Evolutionary conservation across 208 protist species (phyloP).

Genomic region (Baffinella frigidus): DNA sequence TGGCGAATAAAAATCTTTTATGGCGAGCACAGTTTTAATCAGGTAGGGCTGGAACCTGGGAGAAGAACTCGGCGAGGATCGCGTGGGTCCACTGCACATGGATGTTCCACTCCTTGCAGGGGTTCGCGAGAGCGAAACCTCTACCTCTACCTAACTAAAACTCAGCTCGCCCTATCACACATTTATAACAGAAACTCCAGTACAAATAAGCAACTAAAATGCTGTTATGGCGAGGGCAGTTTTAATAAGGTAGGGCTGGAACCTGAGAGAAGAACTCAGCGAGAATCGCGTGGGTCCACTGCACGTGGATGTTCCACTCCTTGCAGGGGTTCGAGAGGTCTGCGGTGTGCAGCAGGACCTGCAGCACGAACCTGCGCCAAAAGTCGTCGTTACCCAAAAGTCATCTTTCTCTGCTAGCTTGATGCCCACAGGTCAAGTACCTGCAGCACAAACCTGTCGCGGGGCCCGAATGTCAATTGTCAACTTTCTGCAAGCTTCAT

Average conservation of each 20-base stretch:
- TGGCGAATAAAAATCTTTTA: no score
- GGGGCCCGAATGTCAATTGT: no score
- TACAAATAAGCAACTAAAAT: no score
- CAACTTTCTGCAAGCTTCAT: no score
- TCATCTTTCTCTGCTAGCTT: no score
- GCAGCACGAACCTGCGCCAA: background rate
- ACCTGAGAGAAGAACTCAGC: conserved; percentile 61
- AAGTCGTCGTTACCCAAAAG: no score
- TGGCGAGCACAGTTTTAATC: no score
- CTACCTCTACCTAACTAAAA: background rate
- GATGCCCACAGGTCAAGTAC: no score
- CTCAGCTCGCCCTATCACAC: background rate
- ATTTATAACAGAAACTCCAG: background rate
- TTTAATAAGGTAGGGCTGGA: background rate
- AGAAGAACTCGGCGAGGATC: conserved; percentile 56
- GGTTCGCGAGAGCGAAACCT: background rate
- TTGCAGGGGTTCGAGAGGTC: conserved; percentile 53
- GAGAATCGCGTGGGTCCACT: conserved; percentile 57
- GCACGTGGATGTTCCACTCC: conserved; percentile 43
- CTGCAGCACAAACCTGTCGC: no score
- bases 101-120: conserved; percentile 27
- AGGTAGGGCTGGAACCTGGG: conserved; percentile 6
- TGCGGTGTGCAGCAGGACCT: conserved; percentile 33
- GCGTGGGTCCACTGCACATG: conserved; percentile 60
- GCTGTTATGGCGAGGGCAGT: no score